Percentiles rank a stretch among this genome's conserved stretches.
Evolutionary conservation across 2,329 filamentous ascomycete genomes (phyloP).

Genomic region (Penicillium olsonii): DNA sequence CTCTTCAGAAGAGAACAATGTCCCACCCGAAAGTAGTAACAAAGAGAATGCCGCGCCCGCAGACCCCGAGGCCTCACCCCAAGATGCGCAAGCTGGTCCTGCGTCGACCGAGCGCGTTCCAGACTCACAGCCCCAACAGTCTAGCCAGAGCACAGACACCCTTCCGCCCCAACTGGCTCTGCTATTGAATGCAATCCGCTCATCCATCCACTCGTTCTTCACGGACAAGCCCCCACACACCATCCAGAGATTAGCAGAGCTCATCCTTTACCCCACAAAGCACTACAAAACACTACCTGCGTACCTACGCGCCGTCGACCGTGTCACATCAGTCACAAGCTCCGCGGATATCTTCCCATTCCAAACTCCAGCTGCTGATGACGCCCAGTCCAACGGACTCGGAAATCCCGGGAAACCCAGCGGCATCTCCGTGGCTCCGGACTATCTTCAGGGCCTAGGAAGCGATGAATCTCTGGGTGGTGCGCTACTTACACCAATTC

Average conservation of each 20-base stretch:
- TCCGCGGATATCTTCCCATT: conserved; percentile 79
- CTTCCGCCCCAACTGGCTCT: conserved; percentile 65
- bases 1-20: conserved; percentile 27
- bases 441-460: conserved; percentile 56
- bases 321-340: conserved; percentile 87
- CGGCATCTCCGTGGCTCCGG: conserved; percentile 35
- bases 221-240: conserved; percentile 80
- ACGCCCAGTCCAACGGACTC: conserved; percentile 57
- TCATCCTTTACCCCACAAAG: conserved; percentile 71
- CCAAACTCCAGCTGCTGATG: conserved; percentile 37
- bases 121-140: conserved; percentile 45
- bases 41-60: conserved; percentile 39
- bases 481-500: conserved; percentile 88
- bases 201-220: conserved; percentile 68
- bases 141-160: conserved; percentile 47
- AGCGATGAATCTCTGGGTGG: conserved; percentile 89
- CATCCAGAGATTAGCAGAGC: conserved; percentile 85
- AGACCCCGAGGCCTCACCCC: conserved; percentile 33
- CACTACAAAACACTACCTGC: conserved; percentile 81
- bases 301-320: conserved; percentile 87
- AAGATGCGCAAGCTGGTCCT: conserved; percentile 41
- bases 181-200: conserved; percentile 62
- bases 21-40: conserved; percentile 35
- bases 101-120: conserved; percentile 45
- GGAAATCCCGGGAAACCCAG: conserved; percentile 31